Conservation (phyloP, 768 basidiomycete species). For the Mycena indigotica region DNA sequence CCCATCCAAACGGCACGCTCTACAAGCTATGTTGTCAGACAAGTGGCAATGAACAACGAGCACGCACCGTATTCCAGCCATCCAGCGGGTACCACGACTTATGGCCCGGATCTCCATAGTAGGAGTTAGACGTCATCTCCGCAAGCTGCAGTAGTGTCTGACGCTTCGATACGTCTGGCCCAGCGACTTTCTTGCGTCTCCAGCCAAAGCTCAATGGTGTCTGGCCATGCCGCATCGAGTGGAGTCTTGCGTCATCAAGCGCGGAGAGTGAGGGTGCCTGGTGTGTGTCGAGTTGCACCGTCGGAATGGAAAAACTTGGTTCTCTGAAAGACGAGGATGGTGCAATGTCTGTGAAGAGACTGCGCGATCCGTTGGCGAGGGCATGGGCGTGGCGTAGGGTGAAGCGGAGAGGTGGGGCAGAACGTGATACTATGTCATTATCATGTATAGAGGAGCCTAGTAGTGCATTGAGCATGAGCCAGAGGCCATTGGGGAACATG, state of each 20-base stretch:
- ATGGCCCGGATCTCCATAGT: conserved; percentile 50
- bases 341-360: conserved; percentile 60
- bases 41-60: neutral
- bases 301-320: conserved; percentile 45
- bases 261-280: conserved; percentile 49
- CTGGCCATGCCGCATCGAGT: conserved; percentile 41
- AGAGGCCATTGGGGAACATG: conserved; percentile 42
- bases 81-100: conserved; percentile 73
- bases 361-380: conserved; percentile 51
- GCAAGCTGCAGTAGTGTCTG: conserved; percentile 76
- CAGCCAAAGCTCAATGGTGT: conserved; percentile 51
- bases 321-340: conserved; percentile 28
- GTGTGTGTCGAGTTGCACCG: conserved; percentile 41
- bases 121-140: conserved; percentile 90
- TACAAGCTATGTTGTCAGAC: conserved; percentile 40
- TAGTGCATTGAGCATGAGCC: conserved; percentile 42
- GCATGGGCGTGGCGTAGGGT: conserved; percentile 69
- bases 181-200: conserved; percentile 62
- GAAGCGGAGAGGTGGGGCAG: conserved; percentile 47
- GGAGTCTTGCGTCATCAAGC: conserved; percentile 39
- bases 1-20: conserved; percentile 81
- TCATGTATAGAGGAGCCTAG: conserved; percentile 36
- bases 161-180: conserved; percentile 73
- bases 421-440: conserved; percentile 33
- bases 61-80: conserved; percentile 44